Evolutionary conservation across 805 yeast genomes (phyloP).

Genomic region (Ogataea henricii): DNA sequence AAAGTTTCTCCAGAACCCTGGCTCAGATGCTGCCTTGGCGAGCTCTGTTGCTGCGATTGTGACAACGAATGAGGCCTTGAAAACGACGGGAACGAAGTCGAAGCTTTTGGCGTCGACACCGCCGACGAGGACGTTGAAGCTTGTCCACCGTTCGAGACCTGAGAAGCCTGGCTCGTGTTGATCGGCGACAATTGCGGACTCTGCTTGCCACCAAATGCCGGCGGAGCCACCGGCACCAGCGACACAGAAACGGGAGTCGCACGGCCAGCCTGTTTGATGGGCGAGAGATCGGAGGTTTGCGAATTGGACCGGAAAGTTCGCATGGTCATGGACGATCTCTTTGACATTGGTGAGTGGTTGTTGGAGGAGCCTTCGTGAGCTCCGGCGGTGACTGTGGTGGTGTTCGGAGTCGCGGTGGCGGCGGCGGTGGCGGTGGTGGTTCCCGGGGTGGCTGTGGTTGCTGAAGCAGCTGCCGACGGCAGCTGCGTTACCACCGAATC

Average conservation of each 20-base stretch:
- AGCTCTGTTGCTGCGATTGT: constrained; percentile 1
- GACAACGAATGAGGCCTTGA: constrained; percentile 8
- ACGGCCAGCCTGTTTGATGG: constrained; percentile 18
- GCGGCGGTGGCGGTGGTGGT: too few species aligned
- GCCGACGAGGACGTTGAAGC: constrained; percentile 7
- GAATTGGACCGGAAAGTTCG: constrained; percentile 37
- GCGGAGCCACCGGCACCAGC: background rate
- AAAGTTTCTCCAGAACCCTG: constrained; percentile 1
- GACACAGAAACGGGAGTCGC: background rate
- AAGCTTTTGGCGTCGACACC: constrained; percentile 5
- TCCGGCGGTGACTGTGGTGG: too few species aligned
- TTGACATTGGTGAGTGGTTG: constrained; percentile 30
- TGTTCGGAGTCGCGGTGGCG: too few species aligned
- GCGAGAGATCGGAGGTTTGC: constrained; percentile 29
- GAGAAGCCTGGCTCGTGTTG: constrained; percentile 5
- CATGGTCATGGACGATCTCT: constrained; percentile 35
- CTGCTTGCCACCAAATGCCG: constrained; percentile 8
- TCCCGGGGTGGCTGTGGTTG: constrained; percentile 1
- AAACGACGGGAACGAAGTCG: background rate
- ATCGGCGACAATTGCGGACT: constrained; percentile 16
- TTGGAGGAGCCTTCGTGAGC: constrained; percentile 10
- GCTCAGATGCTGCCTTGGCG: background rate
- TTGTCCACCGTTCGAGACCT: too few species aligned
- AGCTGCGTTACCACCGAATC: background rate
- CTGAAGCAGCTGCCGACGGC: background rate